Evolutionary conservation across 2,329 filamentous ascomycete species (phyloP).

Genomic region (Fusarium duplospermum): DNA sequence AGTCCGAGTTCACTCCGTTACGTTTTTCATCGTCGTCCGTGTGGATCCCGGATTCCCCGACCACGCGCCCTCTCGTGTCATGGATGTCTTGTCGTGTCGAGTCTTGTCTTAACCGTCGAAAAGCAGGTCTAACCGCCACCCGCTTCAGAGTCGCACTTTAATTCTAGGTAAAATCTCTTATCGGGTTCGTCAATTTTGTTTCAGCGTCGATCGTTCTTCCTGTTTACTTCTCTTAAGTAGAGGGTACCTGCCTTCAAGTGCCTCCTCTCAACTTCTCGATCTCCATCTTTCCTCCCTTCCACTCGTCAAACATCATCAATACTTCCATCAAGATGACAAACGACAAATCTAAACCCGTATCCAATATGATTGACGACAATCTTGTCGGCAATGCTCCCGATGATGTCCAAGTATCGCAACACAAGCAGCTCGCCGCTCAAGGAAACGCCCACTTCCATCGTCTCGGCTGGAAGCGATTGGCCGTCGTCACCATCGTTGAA

Average conservation of each 20-base stretch:
- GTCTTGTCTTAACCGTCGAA: slow-evolving; percentile 15
- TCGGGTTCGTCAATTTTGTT: not conserved
- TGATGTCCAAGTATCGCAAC: slow-evolving; percentile 30
- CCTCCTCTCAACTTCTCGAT: not conserved
- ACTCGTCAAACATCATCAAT: slow-evolving; percentile 17
- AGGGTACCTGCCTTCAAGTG: not conserved
- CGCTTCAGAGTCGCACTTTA: not conserved
- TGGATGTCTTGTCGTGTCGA: not conserved
- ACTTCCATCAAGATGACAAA: slow-evolving; percentile 10
- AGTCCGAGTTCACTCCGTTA: slow-evolving; percentile 12
- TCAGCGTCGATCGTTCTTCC: not conserved
- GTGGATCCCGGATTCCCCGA: slow-evolving; percentile 35
- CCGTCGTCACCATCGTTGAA: slow-evolving; percentile 35
- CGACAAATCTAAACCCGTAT: slow-evolving; percentile 5
- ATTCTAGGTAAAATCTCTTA: slow-evolving; percentile 11
- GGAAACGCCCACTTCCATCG: slow-evolving; percentile 37
- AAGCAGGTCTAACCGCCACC: slow-evolving; percentile 32
- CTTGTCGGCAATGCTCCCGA: slow-evolving; percentile 18
- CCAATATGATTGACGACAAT: slow-evolving; percentile 30
- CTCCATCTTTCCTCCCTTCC: slow-evolving; percentile 2
- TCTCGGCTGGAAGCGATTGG: slow-evolving; percentile 37
- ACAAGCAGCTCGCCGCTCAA: slow-evolving; percentile 32
- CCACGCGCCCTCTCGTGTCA: slow-evolving; percentile 7
- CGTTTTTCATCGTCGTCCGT: slow-evolving; percentile 1
- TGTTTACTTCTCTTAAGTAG: not conserved